Base-by-base conservation (phyloP, 2,329 filamentous ascomycete species). In the Penicillium paneum region DNA sequence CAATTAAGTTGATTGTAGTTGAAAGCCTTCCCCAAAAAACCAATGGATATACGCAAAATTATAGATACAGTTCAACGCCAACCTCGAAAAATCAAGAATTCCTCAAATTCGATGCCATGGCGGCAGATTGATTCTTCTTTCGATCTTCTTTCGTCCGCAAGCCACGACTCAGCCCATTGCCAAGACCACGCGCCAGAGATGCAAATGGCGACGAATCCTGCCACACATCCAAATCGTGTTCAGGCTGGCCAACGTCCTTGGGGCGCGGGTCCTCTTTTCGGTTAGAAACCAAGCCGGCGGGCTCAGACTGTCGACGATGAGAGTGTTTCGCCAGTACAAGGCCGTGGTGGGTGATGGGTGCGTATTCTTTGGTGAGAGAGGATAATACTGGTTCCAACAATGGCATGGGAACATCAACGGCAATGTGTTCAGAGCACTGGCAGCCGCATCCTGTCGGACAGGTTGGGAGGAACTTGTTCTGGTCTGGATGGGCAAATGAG, bases 391-490 rank as follows among this genome's bases (percentile, higher is more conserved):
- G 49, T 39, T 61, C 61, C 56, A 54, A 60, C n/a, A 43, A 26
- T 1, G 72, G 70, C 38, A 67, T 68, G 17, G 71, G 64, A 5
- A 75, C 65, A 5, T 72, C 50, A 13, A 72, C 59, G 31, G 61
- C 60, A 6, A 67, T 54, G 43, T 77, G 69, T 17, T 76, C 70
- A 3, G 74, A 69, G 60, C 78, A 80, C 52, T 65, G 67, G 51
- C 78, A 80, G 46, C 76, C 78, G 61, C 78, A 80, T n/a, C 76
- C 77, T 12, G 70, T 75, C 7, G 77, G 74, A 52, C 78, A 80
- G 39, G 67, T 61, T 19, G 65, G 65, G 3, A 66, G 59, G n/a
- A 61, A 56, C 12, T 58, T 53, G 19, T 62, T 28, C 17, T 42
- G 55, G 43, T 53, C 40, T 41, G 29, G 4, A n/a, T 51, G 31